Evolutionary conservation across 768 basidiomycete species (phyloP), one percentile per base, ranked within the genome.

Genomic region (Rhizopogon rudus): DNA sequence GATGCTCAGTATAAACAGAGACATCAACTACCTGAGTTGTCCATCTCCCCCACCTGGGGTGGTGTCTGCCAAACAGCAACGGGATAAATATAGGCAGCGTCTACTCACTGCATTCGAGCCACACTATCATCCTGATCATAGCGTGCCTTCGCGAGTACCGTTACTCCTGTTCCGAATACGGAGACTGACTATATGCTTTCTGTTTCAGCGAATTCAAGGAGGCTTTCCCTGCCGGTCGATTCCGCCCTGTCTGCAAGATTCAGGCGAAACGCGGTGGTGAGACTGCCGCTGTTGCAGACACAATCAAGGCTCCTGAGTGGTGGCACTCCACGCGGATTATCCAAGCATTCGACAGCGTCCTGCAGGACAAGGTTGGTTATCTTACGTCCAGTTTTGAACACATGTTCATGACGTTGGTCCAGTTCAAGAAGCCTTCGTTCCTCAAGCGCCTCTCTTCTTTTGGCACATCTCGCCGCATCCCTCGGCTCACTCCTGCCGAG

Each of bases 261-360:
- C 88, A 90, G 63, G 86, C 91, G 6, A 92, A 91, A 72, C 75
- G 89, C 48, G 86, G 89, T 20, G 86, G 83, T 3, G 84, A 92
- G 37, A 84, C 85, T 31, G 78, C 90, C 42, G 84, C 88, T 35
- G 88, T 93, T 13, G 92, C 92, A 2, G 94, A 96, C 64, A 87
- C 89, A 60, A 89, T 96, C 65, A 88, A 91, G 64, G 78, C 91
- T 40, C 94, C 94, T 0, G 86, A 87, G 60, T 97, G 94, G 94
- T 97, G 93, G 93, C 86, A 93, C 63, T 91, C 89, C 33, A 91
- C 90, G 2, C 84, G 87, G 46, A 90, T 96, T 62, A 89, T 97
- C 52, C 86, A 89, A 62, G 93, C 92, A 12, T 93, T 97, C 58
- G 93, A 96, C 67, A 77, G 76, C 45, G 91, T 96, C 39, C 77